Evolutionary conservation across 148 eudicot species (phyloP).

Genomic region (Amaranthus palmeri): DNA sequence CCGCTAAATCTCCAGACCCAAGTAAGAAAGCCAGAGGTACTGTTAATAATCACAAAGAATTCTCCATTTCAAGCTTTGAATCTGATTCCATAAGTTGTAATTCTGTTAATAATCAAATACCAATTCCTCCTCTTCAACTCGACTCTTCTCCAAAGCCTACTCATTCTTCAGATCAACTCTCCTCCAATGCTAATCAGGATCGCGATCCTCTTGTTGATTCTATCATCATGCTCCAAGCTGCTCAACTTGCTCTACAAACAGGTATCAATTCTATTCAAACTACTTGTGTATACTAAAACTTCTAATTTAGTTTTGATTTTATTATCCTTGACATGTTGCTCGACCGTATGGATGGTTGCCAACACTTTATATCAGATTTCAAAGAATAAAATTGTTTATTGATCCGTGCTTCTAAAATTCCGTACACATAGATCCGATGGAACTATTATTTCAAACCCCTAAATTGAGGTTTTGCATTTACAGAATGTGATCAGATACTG

Average conservation of each 20-base stretch:
- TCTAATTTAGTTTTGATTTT: too few relatives aligned
- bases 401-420: too few relatives aligned
- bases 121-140: slow-evolving; percentile 17
- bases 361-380: too few relatives aligned
- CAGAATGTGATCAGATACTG: too few relatives aligned
- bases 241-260: slow-evolving; percentile 72
- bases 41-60: slow-evolving; percentile 49
- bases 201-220: slow-evolving; percentile 63
- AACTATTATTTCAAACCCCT: too few relatives aligned
- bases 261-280: slow-evolving; percentile 32
- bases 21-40: slow-evolving; percentile 60
- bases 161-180: slow-evolving; percentile 32
- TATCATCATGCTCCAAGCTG: slow-evolving; percentile 52
- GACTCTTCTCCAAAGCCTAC: neutral
- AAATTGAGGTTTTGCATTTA: too few relatives aligned
- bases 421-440: too few relatives aligned
- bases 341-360: too few relatives aligned
- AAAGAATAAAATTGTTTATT: too few relatives aligned
- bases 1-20: slow-evolving; percentile 36
- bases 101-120: slow-evolving; percentile 52
- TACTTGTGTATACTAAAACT: too few relatives aligned
- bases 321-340: too few relatives aligned
- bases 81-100: slow-evolving; percentile 74
- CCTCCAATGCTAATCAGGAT: slow-evolving; percentile 32
- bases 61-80: slow-evolving; percentile 68